A percentile compares a stretch with the other conserved stretches of the same genome.
phyloP scores from a whole-genome alignment of 1,139 yeast genomes.

The Lodderomyces pseudojiufengensis region DNA sequence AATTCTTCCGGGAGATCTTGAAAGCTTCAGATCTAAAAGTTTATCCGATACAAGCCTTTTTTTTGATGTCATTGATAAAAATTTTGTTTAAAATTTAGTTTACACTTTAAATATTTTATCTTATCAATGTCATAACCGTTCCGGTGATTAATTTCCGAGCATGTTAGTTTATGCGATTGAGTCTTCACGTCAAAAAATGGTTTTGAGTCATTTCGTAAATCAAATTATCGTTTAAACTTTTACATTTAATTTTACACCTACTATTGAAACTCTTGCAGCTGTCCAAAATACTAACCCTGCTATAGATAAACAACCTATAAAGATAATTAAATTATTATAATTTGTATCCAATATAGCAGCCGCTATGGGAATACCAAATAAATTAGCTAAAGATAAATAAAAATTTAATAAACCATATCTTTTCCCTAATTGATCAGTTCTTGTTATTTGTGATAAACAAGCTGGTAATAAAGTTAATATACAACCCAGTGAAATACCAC shows the following conservation, averaged over 20 bases:
- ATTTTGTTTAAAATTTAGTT: too few species aligned
- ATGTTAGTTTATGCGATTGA: too few species aligned
- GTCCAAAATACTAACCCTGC: constrained; percentile 31
- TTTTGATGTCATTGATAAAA: too few species aligned
- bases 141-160: too few species aligned
- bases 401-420: constrained; percentile 40
- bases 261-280: constrained; percentile 29
- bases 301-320: constrained; percentile 31
- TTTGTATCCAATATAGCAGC: constrained; percentile 38
- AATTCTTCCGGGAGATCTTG: too few species aligned
- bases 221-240: constrained; percentile 29
- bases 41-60: neutral
- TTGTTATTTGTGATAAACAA: constrained; percentile 36
- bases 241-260: constrained; percentile 30
- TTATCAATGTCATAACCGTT: too few species aligned
- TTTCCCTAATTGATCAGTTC: constrained; percentile 29
- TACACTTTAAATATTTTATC: too few species aligned
- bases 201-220: too few species aligned
- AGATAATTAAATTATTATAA: constrained; percentile 28
- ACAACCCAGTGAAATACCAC: constrained; percentile 28
- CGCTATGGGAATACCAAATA: constrained; percentile 41
- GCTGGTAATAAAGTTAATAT: constrained; percentile 31
- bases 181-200: too few species aligned
- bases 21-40: neutral
- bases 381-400: constrained; percentile 36